A percentile compares a stretch with the other conserved stretches of the same genome.
phyloP scores from a whole-genome alignment of 345 rosid genomes.

The Lumnitzera racemosa region DNA sequence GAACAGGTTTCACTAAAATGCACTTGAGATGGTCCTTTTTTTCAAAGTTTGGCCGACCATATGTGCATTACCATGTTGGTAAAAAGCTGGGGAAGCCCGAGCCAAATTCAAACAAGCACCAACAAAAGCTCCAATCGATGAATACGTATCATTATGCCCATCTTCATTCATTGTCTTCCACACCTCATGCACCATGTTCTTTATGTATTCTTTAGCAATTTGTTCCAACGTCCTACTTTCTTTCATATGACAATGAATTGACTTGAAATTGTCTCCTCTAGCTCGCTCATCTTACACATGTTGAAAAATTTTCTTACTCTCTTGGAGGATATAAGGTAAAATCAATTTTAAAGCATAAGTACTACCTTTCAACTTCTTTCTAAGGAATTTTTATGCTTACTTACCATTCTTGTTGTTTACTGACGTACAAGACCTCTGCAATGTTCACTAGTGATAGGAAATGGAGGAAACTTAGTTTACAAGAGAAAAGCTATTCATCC shows the following conservation, averaged over 20 bases:
- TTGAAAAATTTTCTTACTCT: too few relatives aligned
- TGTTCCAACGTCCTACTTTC: constrained; percentile 11
- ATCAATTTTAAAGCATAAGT: too few relatives aligned
- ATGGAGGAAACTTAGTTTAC: too few relatives aligned
- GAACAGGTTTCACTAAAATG: background rate
- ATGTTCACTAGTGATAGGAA: too few relatives aligned
- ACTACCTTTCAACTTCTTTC: too few relatives aligned
- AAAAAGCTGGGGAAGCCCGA: constrained; percentile 7
- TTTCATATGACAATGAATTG: constrained; percentile 18
- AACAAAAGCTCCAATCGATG: background rate
- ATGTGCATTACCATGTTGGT: constrained; percentile 12
- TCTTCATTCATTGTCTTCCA: constrained; percentile 18
- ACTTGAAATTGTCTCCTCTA: constrained; percentile 15
- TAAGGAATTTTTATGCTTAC: too few relatives aligned
- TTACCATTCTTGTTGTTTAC: too few relatives aligned
- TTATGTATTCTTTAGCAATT: constrained; percentile 6
- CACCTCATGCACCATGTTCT: constrained; percentile 1
- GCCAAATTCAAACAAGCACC: constrained; percentile 8
- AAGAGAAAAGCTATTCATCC: too few relatives aligned
- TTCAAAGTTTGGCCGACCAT: constrained; percentile 6
- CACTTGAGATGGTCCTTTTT: background rate
- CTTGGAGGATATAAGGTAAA: too few relatives aligned
- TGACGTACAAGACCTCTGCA: too few relatives aligned
- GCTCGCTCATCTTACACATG: constrained; percentile 7
- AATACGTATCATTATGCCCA: background rate